A percentile compares a stretch with the other conserved stretches of the same genome.
Evolutionary conservation across 768 basidiomycete species (phyloP).

Genomic region (Boletus tylopilopsis): DNA sequence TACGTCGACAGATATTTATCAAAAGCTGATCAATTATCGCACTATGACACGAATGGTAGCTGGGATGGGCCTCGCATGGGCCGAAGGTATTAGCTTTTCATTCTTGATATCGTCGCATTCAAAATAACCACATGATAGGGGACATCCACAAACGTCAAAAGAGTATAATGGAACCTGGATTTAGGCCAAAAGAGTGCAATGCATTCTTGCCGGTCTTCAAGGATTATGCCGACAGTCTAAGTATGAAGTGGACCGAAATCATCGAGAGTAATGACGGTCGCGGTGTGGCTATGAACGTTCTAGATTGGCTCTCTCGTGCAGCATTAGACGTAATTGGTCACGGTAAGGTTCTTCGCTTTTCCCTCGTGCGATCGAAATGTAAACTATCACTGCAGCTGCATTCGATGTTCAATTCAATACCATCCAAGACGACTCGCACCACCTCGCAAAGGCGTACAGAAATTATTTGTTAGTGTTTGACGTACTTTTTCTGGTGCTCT

Average conservation of each 20-base stretch:
- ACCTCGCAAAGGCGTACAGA: slow-evolving; percentile 2
- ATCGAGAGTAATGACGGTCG: neutral
- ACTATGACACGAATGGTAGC: slow-evolving; percentile 2
- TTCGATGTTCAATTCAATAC: slow-evolving; percentile 36
- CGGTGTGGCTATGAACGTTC: slow-evolving; percentile 15
- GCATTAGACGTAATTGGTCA: slow-evolving; percentile 47
- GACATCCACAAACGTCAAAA: slow-evolving; percentile 49
- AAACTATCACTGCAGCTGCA: slow-evolving; percentile 29
- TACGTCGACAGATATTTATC: slow-evolving; percentile 41
- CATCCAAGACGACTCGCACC: neutral
- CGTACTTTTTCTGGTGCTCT: too few relatives aligned
- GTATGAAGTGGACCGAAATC: slow-evolving; percentile 17
- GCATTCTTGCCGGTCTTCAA: slow-evolving; percentile 49
- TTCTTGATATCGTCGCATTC: slow-evolving; percentile 11
- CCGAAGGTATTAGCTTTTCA: slow-evolving; percentile 31
- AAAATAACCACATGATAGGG: slow-evolving; percentile 16
- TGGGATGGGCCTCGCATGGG: slow-evolving; percentile 37
- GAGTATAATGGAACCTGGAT: slow-evolving; percentile 52
- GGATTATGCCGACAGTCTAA: slow-evolving; percentile 24
- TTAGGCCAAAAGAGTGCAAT: slow-evolving; percentile 48
- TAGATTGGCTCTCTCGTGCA: slow-evolving; percentile 34
- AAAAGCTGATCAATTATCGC: slow-evolving; percentile 29
- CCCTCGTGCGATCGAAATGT: too few relatives aligned
- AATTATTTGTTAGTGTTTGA: slow-evolving; percentile 6
- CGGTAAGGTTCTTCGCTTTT: slow-evolving; percentile 25